Conservation (phyloP, 306 rosid genomes). For the Acacia confusa region DNA sequence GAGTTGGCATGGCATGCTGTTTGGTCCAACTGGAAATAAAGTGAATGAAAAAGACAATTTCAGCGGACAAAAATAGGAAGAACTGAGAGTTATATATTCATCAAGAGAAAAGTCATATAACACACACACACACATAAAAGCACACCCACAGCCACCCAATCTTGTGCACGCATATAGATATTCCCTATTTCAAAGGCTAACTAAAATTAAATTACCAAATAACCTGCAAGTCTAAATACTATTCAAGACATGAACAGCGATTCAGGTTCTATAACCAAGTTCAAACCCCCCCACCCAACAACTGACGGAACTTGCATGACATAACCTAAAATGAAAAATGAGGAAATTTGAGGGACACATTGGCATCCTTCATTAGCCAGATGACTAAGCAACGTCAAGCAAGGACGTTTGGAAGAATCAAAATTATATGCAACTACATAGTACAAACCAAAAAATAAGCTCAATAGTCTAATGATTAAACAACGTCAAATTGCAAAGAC, state of each 20-base stretch:
- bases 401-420: neutral
- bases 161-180: neutral
- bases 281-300: neutral
- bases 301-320: neutral
- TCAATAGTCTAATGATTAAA: conserved; percentile 1
- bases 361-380: neutral
- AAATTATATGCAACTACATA: neutral
- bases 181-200: neutral
- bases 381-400: neutral
- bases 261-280: neutral
- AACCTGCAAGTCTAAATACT: neutral
- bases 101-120: neutral
- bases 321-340: neutral
- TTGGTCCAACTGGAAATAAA: conserved; percentile 74
- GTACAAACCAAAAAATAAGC: neutral
- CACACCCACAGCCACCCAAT: neutral
- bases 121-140: no score
- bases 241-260: conserved; percentile 17
- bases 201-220: neutral
- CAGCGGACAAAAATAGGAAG: neutral
- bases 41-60: conserved; percentile 21
- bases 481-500: neutral
- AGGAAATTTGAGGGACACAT: neutral
- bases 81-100: neutral
- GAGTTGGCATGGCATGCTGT: conserved; percentile 83